phyloP scores from a whole-genome alignment of 2,329 filamentous ascomycete genomes.

The Aspergillus phoenicis region DNA sequence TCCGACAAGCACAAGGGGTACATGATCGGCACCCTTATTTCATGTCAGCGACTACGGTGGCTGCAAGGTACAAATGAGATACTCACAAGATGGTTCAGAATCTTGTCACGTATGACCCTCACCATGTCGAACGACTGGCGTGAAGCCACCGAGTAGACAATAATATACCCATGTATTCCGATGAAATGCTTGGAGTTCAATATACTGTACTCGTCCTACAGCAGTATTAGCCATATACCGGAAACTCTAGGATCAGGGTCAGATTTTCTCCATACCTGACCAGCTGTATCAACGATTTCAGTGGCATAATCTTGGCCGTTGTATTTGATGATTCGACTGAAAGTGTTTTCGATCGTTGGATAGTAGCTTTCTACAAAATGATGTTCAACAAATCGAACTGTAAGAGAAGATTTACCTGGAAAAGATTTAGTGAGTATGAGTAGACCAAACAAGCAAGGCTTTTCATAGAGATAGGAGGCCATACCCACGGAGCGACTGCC shows the following conservation, averaged over 20 bases:
- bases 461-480: slow-evolving; percentile 30
- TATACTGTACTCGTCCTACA: slow-evolving; percentile 94
- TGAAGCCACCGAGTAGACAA: slow-evolving; percentile 96
- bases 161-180: slow-evolving; percentile 97
- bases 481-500: slow-evolving; percentile 88
- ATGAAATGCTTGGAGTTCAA: slow-evolving; percentile 99
- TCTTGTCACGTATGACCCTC: slow-evolving; percentile 93
- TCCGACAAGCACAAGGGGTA: slow-evolving; percentile 91
- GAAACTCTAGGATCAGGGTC: background rate
- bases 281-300: slow-evolving; percentile 97
- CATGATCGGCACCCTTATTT: slow-evolving; percentile 79
- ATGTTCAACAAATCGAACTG: slow-evolving; percentile 94
- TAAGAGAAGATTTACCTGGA: slow-evolving; percentile 93
- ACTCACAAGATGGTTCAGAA: slow-evolving; percentile 87
- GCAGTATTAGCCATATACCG: slow-evolving; percentile 18
- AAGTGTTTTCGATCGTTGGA: slow-evolving; percentile 98
- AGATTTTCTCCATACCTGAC: slow-evolving; percentile 65
- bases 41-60: background rate
- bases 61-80: background rate
- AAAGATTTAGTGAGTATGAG: slow-evolving; percentile 13
- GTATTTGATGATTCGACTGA: slow-evolving; percentile 90
- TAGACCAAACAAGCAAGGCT: background rate
- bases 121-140: slow-evolving; percentile 97
- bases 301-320: slow-evolving; percentile 92
- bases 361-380: slow-evolving; percentile 99